Conservation (phyloP, 192 early-diverging fungal species). For the Coemansia sp. region DNA sequence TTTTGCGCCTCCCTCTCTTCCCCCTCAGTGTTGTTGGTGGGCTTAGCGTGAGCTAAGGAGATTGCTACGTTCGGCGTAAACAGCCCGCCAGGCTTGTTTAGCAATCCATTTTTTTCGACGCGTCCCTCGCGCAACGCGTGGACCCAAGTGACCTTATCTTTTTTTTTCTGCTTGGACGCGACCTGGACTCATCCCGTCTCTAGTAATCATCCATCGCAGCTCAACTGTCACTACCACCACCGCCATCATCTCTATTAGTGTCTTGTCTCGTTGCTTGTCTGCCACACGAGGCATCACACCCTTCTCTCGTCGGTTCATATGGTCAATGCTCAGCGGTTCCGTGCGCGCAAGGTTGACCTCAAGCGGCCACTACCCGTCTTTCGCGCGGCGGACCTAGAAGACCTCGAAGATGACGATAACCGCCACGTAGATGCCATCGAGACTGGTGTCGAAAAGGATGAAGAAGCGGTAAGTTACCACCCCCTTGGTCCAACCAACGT, state of each 20-base stretch:
- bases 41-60: not conserved
- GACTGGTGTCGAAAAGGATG: constrained; percentile 98
- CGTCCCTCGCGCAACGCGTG: constrained; percentile 4
- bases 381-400: constrained; percentile 78
- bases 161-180: constrained; percentile 4
- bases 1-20: not conserved
- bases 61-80: not conserved
- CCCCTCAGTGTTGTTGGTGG: not conserved
- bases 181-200: not conserved
- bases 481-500: constrained; percentile 27
- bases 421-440: constrained; percentile 60
- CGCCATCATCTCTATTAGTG: not conserved
- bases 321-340: constrained; percentile 65
- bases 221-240: not conserved
- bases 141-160: not conserved
- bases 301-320: constrained; percentile 23
- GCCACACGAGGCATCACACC: constrained; percentile 3
- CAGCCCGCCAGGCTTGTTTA: constrained; percentile 2
- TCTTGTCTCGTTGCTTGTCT: not conserved
- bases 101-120: constrained; percentile 4
- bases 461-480: constrained; percentile 66
- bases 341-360: constrained; percentile 86
- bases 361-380: constrained; percentile 83
- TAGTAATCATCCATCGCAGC: not conserved
- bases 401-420: constrained; percentile 79